These are phyloP conservation scores for Talaromyces stipitatus DNA, from an alignment of 495 filamentous ascomycete genomes.

Conservation along the genomic window DNA sequence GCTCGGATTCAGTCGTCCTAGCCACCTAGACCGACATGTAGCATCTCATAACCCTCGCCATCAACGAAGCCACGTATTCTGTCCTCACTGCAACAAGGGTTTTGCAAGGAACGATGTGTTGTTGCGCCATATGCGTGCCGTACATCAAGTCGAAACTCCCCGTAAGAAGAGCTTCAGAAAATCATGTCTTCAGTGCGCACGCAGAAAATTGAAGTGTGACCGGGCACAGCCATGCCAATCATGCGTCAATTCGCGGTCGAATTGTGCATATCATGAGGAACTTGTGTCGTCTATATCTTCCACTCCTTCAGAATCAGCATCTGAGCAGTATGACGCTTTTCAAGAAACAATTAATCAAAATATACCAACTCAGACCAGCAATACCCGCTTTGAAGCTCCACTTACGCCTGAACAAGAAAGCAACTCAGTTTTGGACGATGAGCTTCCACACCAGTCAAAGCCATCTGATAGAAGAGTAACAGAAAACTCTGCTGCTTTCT, in stretches of 20 bases:
- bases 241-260: neutral
- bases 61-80: neutral
- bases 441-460: neutral
- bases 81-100: neutral
- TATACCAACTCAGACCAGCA: neutral
- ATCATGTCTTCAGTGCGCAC: slow-evolving; percentile 1
- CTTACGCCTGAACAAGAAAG: neutral
- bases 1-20: neutral
- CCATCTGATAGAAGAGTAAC: neutral
- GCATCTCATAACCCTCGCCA: neutral
- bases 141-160: neutral
- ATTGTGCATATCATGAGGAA: neutral
- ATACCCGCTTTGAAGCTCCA: neutral
- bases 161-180: neutral
- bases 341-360: neutral
- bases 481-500: neutral
- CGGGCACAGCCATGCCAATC: slow-evolving; percentile 2
- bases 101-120: slow-evolving; percentile 2
- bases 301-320: neutral
- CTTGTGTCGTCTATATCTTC: neutral
- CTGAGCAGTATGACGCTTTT: neutral
- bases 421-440: neutral
- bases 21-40: slow-evolving; percentile 2
- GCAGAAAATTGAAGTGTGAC: slow-evolving; percentile 1
- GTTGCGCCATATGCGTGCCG: slow-evolving; percentile 1